Evolutionary conservation across 495 filamentous ascomycete genomes (phyloP).

Genomic region (Neurospora pannonica): DNA sequence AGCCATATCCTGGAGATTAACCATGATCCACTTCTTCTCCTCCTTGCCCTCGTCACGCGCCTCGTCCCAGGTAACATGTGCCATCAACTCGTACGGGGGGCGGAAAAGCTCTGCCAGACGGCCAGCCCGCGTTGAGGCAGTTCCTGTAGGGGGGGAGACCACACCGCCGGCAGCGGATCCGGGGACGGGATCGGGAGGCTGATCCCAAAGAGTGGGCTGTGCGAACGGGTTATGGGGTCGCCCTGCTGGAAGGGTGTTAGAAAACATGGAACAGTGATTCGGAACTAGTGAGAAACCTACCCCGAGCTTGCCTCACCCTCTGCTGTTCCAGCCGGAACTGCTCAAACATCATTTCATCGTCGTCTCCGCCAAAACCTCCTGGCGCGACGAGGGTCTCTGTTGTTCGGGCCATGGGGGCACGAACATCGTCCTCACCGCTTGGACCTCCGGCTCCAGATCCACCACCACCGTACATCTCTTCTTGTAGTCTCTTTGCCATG

Average conservation of each 20-base stretch:
- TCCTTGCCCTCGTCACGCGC: constrained; percentile 79
- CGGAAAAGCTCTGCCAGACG: constrained; percentile 83
- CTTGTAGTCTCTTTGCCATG: constrained; percentile 81
- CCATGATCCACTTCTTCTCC: constrained; percentile 82
- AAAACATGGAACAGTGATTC: background rate
- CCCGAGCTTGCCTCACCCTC: constrained; percentile 39
- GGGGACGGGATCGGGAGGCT: constrained; percentile 22
- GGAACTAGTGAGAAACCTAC: constrained; percentile 19
- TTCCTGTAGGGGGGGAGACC: background rate
- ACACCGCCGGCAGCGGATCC: constrained; percentile 9
- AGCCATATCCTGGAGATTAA: constrained; percentile 87
- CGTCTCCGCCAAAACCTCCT: constrained; percentile 35
- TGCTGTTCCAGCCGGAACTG: constrained; percentile 49
- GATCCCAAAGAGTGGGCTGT: constrained; percentile 70
- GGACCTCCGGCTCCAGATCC: constrained; percentile 24
- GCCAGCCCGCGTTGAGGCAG: constrained; percentile 15
- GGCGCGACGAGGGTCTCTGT: constrained; percentile 86
- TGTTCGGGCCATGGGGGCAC: constrained; percentile 84
- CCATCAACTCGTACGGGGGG: constrained; percentile 84
- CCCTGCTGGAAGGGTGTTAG: background rate
- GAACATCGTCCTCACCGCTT: constrained; percentile 50
- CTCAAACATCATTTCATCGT: constrained; percentile 53
- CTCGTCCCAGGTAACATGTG: constrained; percentile 60
- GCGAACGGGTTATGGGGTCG: constrained; percentile 59
- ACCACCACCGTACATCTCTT: constrained; percentile 70